A percentile compares a stretch with the other conserved stretches of the same genome.
phyloP scores from a whole-genome alignment of 2,329 filamentous ascomycete genomes.

The Cytospora piceicola region DNA sequence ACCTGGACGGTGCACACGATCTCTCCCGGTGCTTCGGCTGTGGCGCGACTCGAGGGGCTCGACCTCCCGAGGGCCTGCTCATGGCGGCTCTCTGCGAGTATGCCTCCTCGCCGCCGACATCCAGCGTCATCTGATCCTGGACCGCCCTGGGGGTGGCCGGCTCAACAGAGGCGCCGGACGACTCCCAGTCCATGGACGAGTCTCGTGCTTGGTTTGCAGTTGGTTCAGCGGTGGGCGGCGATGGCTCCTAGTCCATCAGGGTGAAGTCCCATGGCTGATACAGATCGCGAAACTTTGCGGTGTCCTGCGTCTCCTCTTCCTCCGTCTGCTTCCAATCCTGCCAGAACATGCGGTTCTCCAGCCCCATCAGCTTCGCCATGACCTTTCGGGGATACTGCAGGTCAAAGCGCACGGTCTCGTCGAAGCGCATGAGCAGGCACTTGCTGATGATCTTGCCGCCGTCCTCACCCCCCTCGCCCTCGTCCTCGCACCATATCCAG shows the following conservation, averaged over 20 bases:
- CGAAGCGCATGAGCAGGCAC: constrained; percentile 74
- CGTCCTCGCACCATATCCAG: constrained; percentile 73
- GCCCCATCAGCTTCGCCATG: constrained; percentile 80
- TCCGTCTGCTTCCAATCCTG: constrained; percentile 78
- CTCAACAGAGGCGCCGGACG: not conserved
- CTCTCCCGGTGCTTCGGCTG: not conserved
- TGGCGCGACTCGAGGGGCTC: not conserved
- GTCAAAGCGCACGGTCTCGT: constrained; percentile 77
- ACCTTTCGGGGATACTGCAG: constrained; percentile 88
- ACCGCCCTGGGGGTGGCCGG: not conserved
- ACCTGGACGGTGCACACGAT: not conserved
- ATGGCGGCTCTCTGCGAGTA: not conserved
- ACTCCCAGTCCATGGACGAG: not conserved
- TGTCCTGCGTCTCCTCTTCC: constrained; percentile 79
- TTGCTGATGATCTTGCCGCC: constrained; percentile 60
- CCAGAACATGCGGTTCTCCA: constrained; percentile 84
- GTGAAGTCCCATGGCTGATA: constrained; percentile 92
- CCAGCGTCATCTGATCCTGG: constrained; percentile 7
- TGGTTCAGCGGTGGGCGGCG: constrained; percentile 2
- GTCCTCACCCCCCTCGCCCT: constrained; percentile 50
- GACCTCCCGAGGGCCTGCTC: not conserved
- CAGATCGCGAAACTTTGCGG: constrained; percentile 75
- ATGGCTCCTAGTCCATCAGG: constrained; percentile 33
- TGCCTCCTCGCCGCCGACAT: constrained; percentile 2
- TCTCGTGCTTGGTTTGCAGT: not conserved